phyloP scores from a whole-genome alignment of 805 yeast species.

The Kurtzmaniella fragi region DNA sequence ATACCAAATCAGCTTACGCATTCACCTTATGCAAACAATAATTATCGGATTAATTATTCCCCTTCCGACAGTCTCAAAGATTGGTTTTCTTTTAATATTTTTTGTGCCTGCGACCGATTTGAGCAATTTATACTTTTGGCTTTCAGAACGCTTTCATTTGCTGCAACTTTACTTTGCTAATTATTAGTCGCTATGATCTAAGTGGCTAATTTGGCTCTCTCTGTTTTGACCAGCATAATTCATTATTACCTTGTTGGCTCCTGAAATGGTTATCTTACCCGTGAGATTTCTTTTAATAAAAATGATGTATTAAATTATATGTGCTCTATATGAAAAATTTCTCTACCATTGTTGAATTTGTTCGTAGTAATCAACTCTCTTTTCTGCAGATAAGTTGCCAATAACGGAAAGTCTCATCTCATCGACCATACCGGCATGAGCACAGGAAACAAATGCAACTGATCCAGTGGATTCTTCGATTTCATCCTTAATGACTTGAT shows the following conservation, averaged over 20 bases:
- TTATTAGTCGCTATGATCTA: no score
- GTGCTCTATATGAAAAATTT: background rate
- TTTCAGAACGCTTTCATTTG: no score
- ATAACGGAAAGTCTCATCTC: constrained; percentile 24
- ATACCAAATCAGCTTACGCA: no score
- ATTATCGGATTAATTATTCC: no score
- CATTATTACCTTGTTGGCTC: background rate
- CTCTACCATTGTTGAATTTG: constrained; percentile 29
- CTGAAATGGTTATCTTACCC: background rate
- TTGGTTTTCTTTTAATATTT: no score
- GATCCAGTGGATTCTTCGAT: constrained; percentile 32
- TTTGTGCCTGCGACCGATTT: no score
- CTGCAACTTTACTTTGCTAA: no score
- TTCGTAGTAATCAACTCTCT: constrained; percentile 33
- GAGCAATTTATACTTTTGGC: no score
- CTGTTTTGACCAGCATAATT: no score
- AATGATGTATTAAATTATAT: background rate
- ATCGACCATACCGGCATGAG: constrained; percentile 41
- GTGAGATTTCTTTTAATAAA: background rate
- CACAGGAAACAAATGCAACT: constrained; percentile 46
- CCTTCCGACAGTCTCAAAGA: no score
- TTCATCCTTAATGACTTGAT: constrained; percentile 29
- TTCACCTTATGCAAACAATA: no score
- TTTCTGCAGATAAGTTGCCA: constrained; percentile 18
- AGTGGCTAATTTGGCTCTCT: no score